Base-by-base conservation (phyloP, 2,329 filamentous ascomycete species). In the Fusarium hostae region DNA sequence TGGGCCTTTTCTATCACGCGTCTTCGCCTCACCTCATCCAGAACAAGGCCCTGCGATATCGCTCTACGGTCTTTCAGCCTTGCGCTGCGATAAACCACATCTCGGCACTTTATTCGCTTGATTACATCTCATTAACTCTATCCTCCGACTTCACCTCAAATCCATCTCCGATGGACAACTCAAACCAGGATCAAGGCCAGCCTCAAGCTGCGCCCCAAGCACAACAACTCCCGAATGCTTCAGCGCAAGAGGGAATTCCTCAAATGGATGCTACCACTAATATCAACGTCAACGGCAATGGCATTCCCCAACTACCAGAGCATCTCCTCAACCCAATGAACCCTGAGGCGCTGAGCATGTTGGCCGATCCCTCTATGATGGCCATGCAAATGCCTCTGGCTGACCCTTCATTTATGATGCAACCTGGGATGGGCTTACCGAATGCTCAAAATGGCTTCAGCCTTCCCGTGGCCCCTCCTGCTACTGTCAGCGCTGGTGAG, bases 401-500 rank as follows among this genome's bases (percentile, higher is more conserved):
- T 20, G 77, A 77, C 40, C 70, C 78, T 26, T 73, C 76, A 24
- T 66, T 78, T 68, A 68, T 77, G 62, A 77, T 81, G 71, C 72
- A 80, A 50, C 76, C 81, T 39, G 62, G 60, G 20, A 74, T 79
- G 60, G 73, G 77, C 62, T 75, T 80, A 55, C 45, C 75, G 41
- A 81, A 81, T 59, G 79, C 78, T 11, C 73, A 77, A 30, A 52
- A 80, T 59, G 79, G 73, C 26, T 74, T 77, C 43, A 52, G 54
- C 28, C 60, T 72, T n/a, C 69, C 70, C 22, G 66, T 71, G 15
- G 48, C 65, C 7, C 69, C 69, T 30, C 75, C 72, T 43, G 77
- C 74, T 20, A 73, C 72, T 16, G 76, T 83, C 72, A 81, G 78
- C 40, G 79, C 81, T 55, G 81, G 81, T 82, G 73, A 71, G 73